Conservation (phyloP, 495 filamentous ascomycete genomes). For the Trichoderma asperelloides region DNA sequence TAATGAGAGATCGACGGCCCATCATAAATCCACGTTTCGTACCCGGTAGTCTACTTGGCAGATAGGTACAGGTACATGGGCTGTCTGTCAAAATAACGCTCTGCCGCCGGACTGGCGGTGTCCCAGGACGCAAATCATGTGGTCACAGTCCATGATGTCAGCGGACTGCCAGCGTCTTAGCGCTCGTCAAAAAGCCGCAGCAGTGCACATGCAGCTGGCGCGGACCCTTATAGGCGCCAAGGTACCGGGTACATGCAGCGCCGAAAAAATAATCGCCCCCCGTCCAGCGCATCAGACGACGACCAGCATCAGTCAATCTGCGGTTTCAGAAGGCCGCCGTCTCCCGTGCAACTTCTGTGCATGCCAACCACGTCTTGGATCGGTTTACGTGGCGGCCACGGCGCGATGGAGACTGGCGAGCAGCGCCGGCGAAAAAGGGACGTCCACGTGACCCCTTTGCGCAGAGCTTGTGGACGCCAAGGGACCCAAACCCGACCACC, state of each 20-base stretch:
- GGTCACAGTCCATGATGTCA: neutral
- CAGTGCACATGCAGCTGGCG: neutral
- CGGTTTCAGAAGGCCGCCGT: neutral
- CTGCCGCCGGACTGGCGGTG: neutral
- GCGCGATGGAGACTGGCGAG: neutral
- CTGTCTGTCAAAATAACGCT: neutral
- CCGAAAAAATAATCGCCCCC: neutral
- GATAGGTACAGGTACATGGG: neutral
- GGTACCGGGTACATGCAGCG: neutral
- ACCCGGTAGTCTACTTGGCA: neutral
- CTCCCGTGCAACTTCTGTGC: neutral
- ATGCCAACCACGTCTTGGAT: neutral
- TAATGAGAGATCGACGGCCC: too few relatives aligned
- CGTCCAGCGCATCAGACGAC: neutral
- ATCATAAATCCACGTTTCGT: neutral
- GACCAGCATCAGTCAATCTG: neutral
- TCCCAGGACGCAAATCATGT: neutral
- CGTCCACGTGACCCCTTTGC: conserved; percentile 3
- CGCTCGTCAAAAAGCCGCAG: neutral
- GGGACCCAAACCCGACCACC: neutral
- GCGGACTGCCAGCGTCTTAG: too few relatives aligned
- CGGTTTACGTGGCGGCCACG: neutral
- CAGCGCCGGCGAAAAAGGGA: neutral
- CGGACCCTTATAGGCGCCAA: neutral
- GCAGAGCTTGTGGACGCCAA: neutral